Evolutionary conservation across 306 rosid genomes (phyloP).

Genomic region (Mimosa bimucronata): DNA sequence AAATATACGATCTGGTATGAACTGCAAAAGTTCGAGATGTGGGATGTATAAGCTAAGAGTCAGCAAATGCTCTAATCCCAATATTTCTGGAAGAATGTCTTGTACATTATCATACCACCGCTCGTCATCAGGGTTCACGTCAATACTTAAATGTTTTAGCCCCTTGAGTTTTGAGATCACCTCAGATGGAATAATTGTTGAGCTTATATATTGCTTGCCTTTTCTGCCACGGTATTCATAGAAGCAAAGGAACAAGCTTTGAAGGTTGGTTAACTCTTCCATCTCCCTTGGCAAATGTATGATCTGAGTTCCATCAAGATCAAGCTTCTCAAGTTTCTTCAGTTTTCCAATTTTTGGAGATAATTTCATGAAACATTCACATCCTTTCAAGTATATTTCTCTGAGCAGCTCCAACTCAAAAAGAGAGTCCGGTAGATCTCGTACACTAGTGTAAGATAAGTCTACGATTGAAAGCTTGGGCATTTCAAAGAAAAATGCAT

Average conservation of each 20-base stretch:
- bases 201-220: neutral
- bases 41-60: conserved; percentile 17
- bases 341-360: neutral
- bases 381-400: neutral
- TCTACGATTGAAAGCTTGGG: neutral
- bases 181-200: neutral
- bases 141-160: neutral
- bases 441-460: conserved; percentile 18
- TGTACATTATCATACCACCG: neutral
- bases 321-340: neutral
- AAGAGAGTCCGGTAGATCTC: neutral
- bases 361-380: neutral
- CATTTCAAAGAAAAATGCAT: neutral
- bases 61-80: neutral
- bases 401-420: neutral
- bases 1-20: neutral
- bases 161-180: neutral
- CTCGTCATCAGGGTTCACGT: conserved; percentile 2
- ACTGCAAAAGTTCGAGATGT: neutral
- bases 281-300: neutral
- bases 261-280: neutral
- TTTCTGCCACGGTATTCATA: neutral
- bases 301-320: neutral
- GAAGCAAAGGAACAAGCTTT: neutral
- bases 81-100: neutral